A percentile compares a stretch with the other conserved stretches of the same genome.
These are phyloP conservation scores for Thuidium tamariscinum DNA, from an alignment of 225 moss, liverwort and hornwort species.

Conservation along the genomic window DNA sequence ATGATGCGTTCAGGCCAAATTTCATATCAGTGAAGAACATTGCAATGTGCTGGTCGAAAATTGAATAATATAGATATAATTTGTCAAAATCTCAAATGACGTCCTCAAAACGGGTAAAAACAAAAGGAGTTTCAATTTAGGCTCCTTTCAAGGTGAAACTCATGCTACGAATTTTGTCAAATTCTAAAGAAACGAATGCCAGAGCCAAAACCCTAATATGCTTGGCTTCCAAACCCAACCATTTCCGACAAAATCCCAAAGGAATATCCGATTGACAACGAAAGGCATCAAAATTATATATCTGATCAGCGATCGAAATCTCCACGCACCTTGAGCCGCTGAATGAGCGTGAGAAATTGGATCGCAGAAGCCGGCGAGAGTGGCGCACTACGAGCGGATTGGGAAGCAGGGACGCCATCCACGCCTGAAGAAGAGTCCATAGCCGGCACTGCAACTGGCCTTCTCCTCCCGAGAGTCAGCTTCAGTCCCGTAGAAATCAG, in stretches of 20 bases:
- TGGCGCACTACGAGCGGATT: neutral
- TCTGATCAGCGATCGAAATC: neutral
- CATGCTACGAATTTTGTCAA: neutral
- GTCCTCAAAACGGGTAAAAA: neutral
- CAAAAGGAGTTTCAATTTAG: neutral
- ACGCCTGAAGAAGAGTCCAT: constrained; percentile 5
- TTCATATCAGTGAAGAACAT: neutral
- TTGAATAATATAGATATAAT: neutral
- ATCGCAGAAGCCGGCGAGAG: constrained; percentile 59
- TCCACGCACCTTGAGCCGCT: constrained; percentile 51
- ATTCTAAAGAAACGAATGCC: neutral
- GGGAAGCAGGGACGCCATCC: neutral
- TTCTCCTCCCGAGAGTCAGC: neutral
- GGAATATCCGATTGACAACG: neutral
- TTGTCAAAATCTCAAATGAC: neutral
- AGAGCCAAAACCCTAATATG: neutral
- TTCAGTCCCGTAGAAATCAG: neutral
- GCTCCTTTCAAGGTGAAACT: neutral
- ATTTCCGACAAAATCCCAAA: neutral
- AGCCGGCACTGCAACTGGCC: neutral
- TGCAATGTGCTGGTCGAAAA: neutral
- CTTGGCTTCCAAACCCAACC: neutral
- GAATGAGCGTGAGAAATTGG: constrained; percentile 83
- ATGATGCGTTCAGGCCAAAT: neutral
- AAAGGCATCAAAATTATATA: neutral